Conservation (phyloP, 139 green algal species). For the Auxenochlorella protothecoides region DNA sequence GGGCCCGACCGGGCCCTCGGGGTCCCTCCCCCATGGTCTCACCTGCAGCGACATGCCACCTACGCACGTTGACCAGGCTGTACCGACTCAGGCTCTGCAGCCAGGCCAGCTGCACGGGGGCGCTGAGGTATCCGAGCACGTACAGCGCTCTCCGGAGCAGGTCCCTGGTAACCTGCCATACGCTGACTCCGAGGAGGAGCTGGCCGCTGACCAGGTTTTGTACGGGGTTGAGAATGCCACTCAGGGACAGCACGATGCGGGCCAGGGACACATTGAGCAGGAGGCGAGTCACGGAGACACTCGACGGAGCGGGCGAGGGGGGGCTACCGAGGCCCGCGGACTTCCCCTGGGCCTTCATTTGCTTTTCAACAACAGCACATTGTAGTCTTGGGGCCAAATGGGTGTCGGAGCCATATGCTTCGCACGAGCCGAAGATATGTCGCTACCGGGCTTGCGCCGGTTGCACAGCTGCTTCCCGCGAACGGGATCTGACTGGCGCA, state of each 20-base stretch:
- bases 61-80: conserved; percentile 24
- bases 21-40: conserved; percentile 4
- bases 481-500: too few relatives aligned
- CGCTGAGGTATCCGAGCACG: conserved; percentile 42
- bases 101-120: conserved; percentile 12
- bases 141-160: conserved; percentile 26
- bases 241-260: neutral
- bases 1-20: neutral
- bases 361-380: too few relatives aligned
- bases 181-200: conserved; percentile 9
- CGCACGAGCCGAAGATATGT: too few relatives aligned
- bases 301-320: too few relatives aligned
- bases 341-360: too few relatives aligned
- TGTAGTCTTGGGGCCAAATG: too few relatives aligned
- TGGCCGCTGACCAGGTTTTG: conserved; percentile 2
- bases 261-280: conserved; percentile 9
- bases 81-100: conserved; percentile 18
- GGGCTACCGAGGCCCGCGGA: too few relatives aligned
- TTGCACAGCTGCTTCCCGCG: too few relatives aligned
- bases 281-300: conserved; percentile 3
- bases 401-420: too few relatives aligned
- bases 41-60: conserved; percentile 62
- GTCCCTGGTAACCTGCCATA: conserved; percentile 22
- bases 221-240: conserved; percentile 9
- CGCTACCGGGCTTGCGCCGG: too few relatives aligned